Evolutionary conservation across 1,284 basidiomycete species (phyloP), one percentile per base, ranked within the genome.

Genomic region (Ustilago hordei): DNA sequence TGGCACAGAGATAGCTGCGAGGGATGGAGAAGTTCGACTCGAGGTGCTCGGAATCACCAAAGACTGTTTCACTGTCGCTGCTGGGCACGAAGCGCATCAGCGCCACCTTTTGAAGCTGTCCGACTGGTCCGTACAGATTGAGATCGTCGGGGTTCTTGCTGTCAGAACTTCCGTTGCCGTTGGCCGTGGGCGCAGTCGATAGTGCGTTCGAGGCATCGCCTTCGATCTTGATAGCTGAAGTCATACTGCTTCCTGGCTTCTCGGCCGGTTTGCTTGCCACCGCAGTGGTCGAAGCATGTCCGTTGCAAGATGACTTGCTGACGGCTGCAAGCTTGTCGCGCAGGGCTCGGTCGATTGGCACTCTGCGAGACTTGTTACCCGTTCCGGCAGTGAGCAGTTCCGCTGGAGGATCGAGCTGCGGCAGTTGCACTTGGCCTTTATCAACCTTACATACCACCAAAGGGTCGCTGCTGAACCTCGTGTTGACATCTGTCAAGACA

Each of bases 71-170:
- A 38, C 60, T 60, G 36, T 74, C 71, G 59, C 47, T 68, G 61
- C 65, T 68, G 5, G 81, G 76, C 12, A 76, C 76, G 60, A 93
- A 90, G 60, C 93, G 90, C 84, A 95, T 93, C 54, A 98, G 88
- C 0, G 94, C 95, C 68, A 98, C 92, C 87, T 96, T 95, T 87
- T 98, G 95, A 91, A 98, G 93, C 86, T 97, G 95, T 81, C 93
- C 95, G 64, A 98, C 93, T 28, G 95, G 95, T 2, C 94, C 93
- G 23, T 92, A 93, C 17, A 76, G 78, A 45, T 78, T 79, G 55
- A 77, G 60, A 17, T 83, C 81, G 32, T 83, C 81, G 13, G 55
- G 43, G 43, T 52, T 52, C 54, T 62, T 59, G 19, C 58, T 59
- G 32, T 47, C 28, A 5, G 23, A 11, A 13, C 13, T 39, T 8